Evolutionary conservation across 768 basidiomycete genomes (phyloP), one percentile per base, ranked within the genome.

Genomic region (Agaricus blazei): DNA sequence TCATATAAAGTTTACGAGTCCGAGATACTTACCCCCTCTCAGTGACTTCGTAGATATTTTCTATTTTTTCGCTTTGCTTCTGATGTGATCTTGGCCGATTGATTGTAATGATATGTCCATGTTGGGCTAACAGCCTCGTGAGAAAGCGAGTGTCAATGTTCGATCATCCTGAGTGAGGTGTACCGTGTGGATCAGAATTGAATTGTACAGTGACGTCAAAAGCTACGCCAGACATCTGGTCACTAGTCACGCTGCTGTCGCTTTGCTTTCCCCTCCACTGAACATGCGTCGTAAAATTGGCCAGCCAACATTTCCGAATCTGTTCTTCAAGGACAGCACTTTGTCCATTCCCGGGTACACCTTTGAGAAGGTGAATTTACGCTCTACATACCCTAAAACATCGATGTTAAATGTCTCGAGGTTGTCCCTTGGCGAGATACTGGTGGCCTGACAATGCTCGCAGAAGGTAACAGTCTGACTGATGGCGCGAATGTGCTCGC

Each of bases 311-410:
- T 77, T 81, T 49, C 79, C 83, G 2, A 83, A 77, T 48, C 72
- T 82, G 2, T 83, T 80, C 61, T 86, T 83, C 65, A 75, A 73
- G 62, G 80, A 81, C 64, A 73, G 71, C 27, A 68, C 84, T 36
- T 77, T 88, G 7, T 82, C 80, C 11, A 75, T 87, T n/a, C 85
- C 86, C 14, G 86, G 85, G 1, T 88, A 85, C 64, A 82, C 83
- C 0, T 87, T 88, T 62, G 84, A 85, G 61, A 83, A 82, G 77
- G 85, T 83, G 11, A 34, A 49, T 15, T 71, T 57, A 47, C 36
- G 51, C 36, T 56, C 43, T 41, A 48, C 51, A 43, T 26, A 9
- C 4, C 3, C 4, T 34, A 14, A 41, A 24, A 11, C 36, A 34
- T 46, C 38, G 36, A 48, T 29, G 48, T 37, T 29, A 9, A 40